Conservation (phyloP, 164 flowering plant genomes). For the Magnolia officinalis region DNA sequence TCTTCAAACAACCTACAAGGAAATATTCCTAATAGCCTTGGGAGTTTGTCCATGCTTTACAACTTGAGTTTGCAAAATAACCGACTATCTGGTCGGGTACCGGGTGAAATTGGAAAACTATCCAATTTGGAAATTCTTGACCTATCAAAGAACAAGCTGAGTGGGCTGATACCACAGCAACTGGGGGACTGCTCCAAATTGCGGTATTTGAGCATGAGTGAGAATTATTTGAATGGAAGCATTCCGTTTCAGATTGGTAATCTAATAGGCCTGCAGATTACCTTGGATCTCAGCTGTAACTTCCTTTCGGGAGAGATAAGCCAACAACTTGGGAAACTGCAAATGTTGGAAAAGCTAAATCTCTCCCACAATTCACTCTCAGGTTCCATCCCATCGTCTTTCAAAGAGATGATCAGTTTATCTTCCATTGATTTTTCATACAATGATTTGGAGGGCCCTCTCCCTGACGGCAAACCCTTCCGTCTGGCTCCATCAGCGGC, state of each 20-base stretch:
- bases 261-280: slow-evolving; percentile 16
- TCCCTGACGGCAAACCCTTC: slow-evolving; percentile 11
- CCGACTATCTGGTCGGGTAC: slow-evolving; percentile 31
- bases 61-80: slow-evolving; percentile 33
- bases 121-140: slow-evolving; percentile 7
- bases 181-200: slow-evolving; percentile 24
- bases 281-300: slow-evolving; percentile 56
- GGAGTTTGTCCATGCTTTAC: slow-evolving; percentile 13
- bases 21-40: slow-evolving; percentile 37
- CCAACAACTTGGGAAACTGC: slow-evolving; percentile 30
- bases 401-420: slow-evolving; percentile 26
- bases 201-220: slow-evolving; percentile 32
- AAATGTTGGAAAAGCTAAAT: slow-evolving; percentile 35
- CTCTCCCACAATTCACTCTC: slow-evolving; percentile 51
- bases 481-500: not conserved
- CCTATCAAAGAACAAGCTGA: slow-evolving; percentile 25
- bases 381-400: slow-evolving; percentile 39
- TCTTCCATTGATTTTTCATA: slow-evolving; percentile 40
- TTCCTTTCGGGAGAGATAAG: slow-evolving; percentile 47
- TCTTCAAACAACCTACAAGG: slow-evolving; percentile 42
- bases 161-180: slow-evolving; percentile 23
- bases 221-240: slow-evolving; percentile 31
- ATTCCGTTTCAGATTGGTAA: slow-evolving; percentile 37
- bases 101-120: slow-evolving; percentile 22
- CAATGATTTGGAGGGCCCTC: slow-evolving; percentile 42